A percentile compares a stretch with the other conserved stretches of the same genome.
Conservation (phyloP, 805 yeast species). For the Nakazawaea peltata region DNA sequence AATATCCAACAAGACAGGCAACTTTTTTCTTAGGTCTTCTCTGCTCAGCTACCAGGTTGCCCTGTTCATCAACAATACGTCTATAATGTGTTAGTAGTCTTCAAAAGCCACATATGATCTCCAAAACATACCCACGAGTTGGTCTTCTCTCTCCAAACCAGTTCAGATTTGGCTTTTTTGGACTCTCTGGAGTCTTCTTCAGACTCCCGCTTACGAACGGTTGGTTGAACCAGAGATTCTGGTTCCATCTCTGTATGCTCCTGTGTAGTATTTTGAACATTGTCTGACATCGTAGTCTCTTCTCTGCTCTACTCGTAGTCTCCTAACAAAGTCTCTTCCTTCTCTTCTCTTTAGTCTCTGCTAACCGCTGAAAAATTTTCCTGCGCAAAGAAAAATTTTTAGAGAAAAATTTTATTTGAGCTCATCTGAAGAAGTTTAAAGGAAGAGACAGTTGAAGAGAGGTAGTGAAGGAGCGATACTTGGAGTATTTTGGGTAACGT, state of each 20-base stretch:
- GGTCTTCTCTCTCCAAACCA: conserved; percentile 17
- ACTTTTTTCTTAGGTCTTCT: conserved; percentile 84
- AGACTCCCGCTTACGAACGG: conserved; percentile 9
- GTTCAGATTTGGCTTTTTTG: conserved; percentile 11
- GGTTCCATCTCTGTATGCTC: background rate
- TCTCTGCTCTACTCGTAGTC: background rate
- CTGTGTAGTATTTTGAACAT: conserved; percentile 3
- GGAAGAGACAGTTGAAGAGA: background rate
- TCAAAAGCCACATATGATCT: background rate
- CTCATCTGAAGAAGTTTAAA: background rate
- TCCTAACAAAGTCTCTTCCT: too few relatives aligned
- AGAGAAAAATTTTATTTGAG: background rate
- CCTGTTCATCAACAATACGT: conserved; percentile 51
- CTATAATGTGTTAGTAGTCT: conserved; percentile 13
- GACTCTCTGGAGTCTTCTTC: conserved; percentile 6
- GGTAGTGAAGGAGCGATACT: too few relatives aligned
- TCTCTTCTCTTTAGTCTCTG: too few relatives aligned
- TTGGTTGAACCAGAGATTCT: conserved; percentile 9
- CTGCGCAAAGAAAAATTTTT: background rate
- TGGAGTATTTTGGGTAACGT: too few relatives aligned
- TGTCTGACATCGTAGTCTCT: background rate
- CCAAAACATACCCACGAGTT: conserved; percentile 52
- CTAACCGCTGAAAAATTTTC: too few relatives aligned
- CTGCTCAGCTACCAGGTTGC: conserved; percentile 48
- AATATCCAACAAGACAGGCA: conserved; percentile 86